These are phyloP conservation scores for Rhazya stricta DNA, from an alignment of 257 asterid genomes.

Conservation along the genomic window DNA sequence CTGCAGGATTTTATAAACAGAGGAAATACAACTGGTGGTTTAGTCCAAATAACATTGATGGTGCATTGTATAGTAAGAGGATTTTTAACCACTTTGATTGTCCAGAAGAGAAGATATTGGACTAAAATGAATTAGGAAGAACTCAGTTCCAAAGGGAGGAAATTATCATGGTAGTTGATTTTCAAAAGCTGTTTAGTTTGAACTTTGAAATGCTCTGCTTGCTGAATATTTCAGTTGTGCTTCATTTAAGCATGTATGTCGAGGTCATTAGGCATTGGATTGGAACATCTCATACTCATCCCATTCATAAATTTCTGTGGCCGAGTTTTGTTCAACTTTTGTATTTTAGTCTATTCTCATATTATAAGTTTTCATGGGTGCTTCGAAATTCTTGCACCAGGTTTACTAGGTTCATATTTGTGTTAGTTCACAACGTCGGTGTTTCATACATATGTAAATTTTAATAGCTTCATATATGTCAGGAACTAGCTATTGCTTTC, in stretches of 20 bases:
- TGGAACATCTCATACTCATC: not conserved
- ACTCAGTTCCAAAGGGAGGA: not conserved
- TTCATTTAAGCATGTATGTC: not conserved
- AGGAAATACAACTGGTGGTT: not conserved
- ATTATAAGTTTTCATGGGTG: not conserved
- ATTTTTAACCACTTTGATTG: not conserved
- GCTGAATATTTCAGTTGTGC: not conserved
- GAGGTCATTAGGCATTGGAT: not conserved
- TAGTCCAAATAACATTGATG: not conserved
- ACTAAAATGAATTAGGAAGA: not conserved
- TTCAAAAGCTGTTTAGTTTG: not conserved
- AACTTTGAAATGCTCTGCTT: not conserved
- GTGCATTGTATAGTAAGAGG: not conserved
- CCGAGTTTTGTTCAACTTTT: not conserved
- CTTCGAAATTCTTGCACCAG: not conserved
- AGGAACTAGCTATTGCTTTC: not conserved
- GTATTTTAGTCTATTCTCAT: not conserved
- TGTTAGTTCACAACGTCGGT: not conserved
- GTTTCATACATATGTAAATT: not conserved
- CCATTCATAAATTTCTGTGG: not conserved
- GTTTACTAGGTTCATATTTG: not conserved
- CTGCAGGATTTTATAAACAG: not conserved
- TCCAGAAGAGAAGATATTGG: not conserved
- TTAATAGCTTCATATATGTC: not conserved
- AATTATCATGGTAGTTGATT: conserved; percentile 4